phyloP scores from a whole-genome alignment of 2,329 filamentous ascomycete genomes.

The Cercospora sesami region DNA sequence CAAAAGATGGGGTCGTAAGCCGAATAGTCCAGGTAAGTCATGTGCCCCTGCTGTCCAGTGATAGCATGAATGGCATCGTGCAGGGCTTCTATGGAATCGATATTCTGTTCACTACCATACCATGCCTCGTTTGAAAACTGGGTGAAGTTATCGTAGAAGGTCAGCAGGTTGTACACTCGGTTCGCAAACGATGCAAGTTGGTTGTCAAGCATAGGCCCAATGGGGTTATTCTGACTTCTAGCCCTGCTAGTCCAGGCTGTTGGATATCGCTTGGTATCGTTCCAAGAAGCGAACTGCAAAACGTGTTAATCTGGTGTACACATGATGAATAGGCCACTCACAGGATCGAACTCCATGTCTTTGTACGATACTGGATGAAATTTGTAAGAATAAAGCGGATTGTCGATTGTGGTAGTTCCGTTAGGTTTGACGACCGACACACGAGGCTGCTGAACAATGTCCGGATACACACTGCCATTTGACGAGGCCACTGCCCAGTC shows the following conservation, averaged over 20 bases:
- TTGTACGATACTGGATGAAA: constrained; percentile 56
- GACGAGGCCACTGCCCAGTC: constrained; percentile 48
- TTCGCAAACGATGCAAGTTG: constrained; percentile 56
- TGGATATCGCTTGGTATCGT: constrained; percentile 61
- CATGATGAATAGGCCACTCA: constrained; percentile 43
- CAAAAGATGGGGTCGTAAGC: constrained; percentile 80
- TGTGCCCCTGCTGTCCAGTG: constrained; percentile 63
- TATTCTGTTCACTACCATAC: constrained; percentile 48
- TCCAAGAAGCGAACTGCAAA: constrained; percentile 59
- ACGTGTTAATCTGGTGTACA: background rate
- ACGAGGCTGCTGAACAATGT: constrained; percentile 42
- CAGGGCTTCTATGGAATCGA: constrained; percentile 59
- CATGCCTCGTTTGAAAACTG: constrained; percentile 69
- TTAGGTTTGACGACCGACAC: constrained; percentile 42
- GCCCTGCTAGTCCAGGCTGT: constrained; percentile 46
- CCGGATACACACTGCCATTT: constrained; percentile 41
- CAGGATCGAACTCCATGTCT: constrained; percentile 61
- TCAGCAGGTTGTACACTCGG: constrained; percentile 67
- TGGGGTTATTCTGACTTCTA: constrained; percentile 60
- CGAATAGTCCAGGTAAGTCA: constrained; percentile 68
- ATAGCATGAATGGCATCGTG: constrained; percentile 55
- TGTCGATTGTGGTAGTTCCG: constrained; percentile 36
- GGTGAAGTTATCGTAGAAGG: constrained; percentile 66
- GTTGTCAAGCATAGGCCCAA: constrained; percentile 54
- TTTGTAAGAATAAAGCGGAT: constrained; percentile 40